Evolutionary conservation across 2,329 filamentous ascomycete genomes (phyloP), one percentile per base, ranked within the genome.

Genomic region (Arthrobotrys conoides): DNA sequence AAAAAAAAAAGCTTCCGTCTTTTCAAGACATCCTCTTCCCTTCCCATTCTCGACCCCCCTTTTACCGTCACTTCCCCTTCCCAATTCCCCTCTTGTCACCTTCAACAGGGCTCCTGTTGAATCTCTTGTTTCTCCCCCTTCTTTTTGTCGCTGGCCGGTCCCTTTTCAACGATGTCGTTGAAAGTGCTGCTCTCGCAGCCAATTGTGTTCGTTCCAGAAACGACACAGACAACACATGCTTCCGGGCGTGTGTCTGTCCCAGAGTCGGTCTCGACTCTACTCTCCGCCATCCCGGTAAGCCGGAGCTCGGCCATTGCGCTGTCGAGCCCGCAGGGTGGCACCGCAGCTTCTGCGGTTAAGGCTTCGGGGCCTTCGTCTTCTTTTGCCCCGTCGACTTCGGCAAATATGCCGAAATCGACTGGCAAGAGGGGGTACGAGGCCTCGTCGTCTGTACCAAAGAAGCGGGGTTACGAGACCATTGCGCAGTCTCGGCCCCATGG

Each of bases 161-260:
- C n/a, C 36, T 61, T 44, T 44, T 44, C 57, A 61, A 41, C 44
- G 55, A 76, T 76, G 72, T 76, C 72, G 30, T 46, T 77, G 33
- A 65, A 41, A 20, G 68, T 69, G 18, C 67, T 77, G n/a, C 67
- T 77, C n/a, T 63, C 73, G 27, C 73, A 71, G 33, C 73, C 73
- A 48, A 77, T 77, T 49, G 33, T 64, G 49, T 77, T 77, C 49
- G 67, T 77, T 36, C 59, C 57, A 53, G 73, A 77, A 68, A 71
- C 73, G 36, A 61, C 57, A 30, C 59, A 53, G 36, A 63, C 61
- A 68, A 57, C 53, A 55, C 69, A 61, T n/a, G 18, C 48, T 5
- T 44, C 57, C 36, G 57, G 41, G 18, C 36, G 33, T 20, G 36
- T 44, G 33, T 22, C 33, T 36, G 33, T 12, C 33, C 53, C 53